A percentile compares a stretch with the other conserved stretches of the same genome.
phyloP scores from a whole-genome alignment of 2,329 filamentous ascomycete species.

The Colletotrichum phormii region DNA sequence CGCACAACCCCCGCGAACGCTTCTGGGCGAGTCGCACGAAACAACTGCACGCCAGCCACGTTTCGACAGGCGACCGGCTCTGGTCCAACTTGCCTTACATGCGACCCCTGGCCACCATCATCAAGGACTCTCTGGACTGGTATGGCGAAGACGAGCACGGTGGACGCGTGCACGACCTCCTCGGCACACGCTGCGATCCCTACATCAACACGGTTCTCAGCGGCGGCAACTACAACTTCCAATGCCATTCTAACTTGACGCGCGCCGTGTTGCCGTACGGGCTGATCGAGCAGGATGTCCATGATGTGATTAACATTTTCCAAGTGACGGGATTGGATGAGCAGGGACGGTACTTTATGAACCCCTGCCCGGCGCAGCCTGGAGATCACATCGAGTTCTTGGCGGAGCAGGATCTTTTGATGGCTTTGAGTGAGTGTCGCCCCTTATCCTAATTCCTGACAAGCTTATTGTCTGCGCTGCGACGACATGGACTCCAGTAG shows the following conservation, averaged over 20 bases:
- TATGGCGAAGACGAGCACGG: slow-evolving; percentile 73
- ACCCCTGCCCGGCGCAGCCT: slow-evolving; percentile 64
- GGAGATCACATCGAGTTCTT: slow-evolving; percentile 80
- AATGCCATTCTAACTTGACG: slow-evolving; percentile 86
- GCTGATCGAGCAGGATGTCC: slow-evolving; percentile 78
- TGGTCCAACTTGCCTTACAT: slow-evolving; percentile 85
- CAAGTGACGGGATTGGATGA: slow-evolving; percentile 84
- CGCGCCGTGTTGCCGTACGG: slow-evolving; percentile 78
- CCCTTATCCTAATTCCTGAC: neutral
- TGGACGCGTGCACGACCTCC: slow-evolving; percentile 78
- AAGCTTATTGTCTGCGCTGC: neutral
- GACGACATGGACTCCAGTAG: neutral
- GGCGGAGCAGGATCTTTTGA: slow-evolving; percentile 80
- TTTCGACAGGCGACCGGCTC: slow-evolving; percentile 77
- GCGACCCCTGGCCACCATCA: slow-evolving; percentile 78
- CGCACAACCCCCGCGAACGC: slow-evolving; percentile 79
- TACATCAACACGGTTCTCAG: slow-evolving; percentile 83
- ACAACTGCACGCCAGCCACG: slow-evolving; percentile 82
- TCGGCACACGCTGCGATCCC: slow-evolving; percentile 87
- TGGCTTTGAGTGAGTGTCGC: slow-evolving; percentile 59
- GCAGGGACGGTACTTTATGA: slow-evolving; percentile 82
- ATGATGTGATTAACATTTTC: slow-evolving; percentile 89
- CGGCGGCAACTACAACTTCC: slow-evolving; percentile 77
- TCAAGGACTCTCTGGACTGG: slow-evolving; percentile 72
- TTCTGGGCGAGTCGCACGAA: slow-evolving; percentile 86